Evolutionary conservation across 768 basidiomycete species (phyloP), one percentile per base, ranked within the genome.

Genomic region (Roridomyces roridus): DNA sequence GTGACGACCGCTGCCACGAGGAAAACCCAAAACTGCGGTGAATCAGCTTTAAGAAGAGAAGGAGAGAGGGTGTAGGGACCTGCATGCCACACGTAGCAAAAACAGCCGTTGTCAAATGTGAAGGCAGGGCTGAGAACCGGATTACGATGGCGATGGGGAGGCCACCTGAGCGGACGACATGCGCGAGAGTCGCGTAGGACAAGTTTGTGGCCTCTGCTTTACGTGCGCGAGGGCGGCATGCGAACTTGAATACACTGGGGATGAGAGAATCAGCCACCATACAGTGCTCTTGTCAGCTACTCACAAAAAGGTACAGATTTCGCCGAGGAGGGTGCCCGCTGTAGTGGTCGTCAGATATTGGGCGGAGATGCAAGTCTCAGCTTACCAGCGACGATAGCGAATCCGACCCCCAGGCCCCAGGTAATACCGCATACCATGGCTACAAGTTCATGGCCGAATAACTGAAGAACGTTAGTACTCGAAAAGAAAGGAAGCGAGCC

Each of bases 361-460:
- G 94, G 93, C 21, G 79, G 66, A 80, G 92, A 87, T 2, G 92
- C 23, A 28, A 46, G 23, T 31, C n/a, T n/a, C n/a, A n/a, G 15
- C 91, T 91, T 46, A 60, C 53, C 42, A 3, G 48, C 43, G 10
- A 47, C 46, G 24, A 57, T 36, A n/a, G 37, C n/a, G 29, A 26
- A 57, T 12, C 51, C 60, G 20, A 40, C 34, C 14, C 45, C 46
- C 20, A 56, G 39, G 15, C 25, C 26, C 46, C 46, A 96, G 1
- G 96, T 90, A 23, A 96, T 71, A 14, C 95, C 95, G 63, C 90
- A 92, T 4, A 96, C 77, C 39, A 96, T 83, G 18, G 90, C 91
- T 25, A 96, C 77, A 46, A 96, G 88, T 78, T 96, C 95, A 55
- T 96, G 94, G 5, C 95, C 95, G 66, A 95, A 94, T 12, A 96